phyloP scores from a whole-genome alignment of 306 rosid genomes.

The Lathyrus aphaca region DNA sequence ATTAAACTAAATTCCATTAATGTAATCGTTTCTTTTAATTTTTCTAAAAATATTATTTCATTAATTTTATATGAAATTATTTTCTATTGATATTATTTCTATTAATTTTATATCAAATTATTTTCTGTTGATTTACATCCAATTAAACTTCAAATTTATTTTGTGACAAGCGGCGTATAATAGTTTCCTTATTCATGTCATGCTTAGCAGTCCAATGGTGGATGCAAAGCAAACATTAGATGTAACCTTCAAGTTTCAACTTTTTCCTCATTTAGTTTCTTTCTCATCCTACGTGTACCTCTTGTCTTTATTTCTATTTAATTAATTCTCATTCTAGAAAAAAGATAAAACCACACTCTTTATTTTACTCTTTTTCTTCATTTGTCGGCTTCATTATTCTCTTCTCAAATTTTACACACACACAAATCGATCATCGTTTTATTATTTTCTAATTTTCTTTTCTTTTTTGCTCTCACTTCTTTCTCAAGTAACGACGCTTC shows the following conservation, averaged over 20 bases:
- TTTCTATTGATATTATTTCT: too few relatives aligned
- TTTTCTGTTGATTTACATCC: too few relatives aligned
- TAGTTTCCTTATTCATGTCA: neutral
- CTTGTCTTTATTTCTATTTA: neutral
- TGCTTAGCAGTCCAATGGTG: neutral
- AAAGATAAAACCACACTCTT: neutral
- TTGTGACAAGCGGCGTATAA: too few relatives aligned
- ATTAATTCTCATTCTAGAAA: neutral
- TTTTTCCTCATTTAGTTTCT: neutral
- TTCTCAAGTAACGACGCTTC: conserved; percentile 14
- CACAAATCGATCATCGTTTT: neutral
- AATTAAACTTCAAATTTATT: too few relatives aligned
- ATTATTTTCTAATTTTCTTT: neutral
- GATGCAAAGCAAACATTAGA: neutral
- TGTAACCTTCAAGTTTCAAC: neutral
- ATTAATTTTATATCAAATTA: too few relatives aligned
- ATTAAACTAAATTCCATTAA: too few relatives aligned
- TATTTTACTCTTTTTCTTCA: neutral
- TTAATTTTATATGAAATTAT: too few relatives aligned
- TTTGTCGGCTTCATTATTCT: conserved; percentile 37
- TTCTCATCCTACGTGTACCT: neutral
- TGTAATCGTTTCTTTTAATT: too few relatives aligned
- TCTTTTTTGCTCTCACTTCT: neutral
- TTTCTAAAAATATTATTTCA: too few relatives aligned
- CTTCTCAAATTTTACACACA: neutral